Base-by-base conservation (phyloP, 768 basidiomycete genomes). In the Suillus subluteus region DNA sequence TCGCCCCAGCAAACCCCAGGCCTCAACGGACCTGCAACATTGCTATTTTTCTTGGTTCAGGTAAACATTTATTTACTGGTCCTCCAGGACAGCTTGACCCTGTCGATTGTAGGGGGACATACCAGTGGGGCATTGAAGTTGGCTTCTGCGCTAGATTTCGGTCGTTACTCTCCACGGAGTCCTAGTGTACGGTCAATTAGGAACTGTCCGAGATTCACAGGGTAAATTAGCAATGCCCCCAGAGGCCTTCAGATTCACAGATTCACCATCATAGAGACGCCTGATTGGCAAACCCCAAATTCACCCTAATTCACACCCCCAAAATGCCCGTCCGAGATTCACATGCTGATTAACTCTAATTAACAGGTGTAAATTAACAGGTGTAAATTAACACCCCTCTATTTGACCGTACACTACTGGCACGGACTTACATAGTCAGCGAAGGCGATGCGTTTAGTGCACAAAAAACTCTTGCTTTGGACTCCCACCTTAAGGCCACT, bases 31-130 rank as follows among this genome's bases (percentile, higher is more conserved):
- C 70, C 67, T 86, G 85, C 67, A 76, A 75, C 44, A 79, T 98
- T 18, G 95, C 92, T 4, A 87, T 98, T 62, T 98, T 98, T 73
- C 86, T 99, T 15, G 97, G 97, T 65, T 99, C 97, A 75, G 96
- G 96, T 92, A 73, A 73, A n/a, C n/a, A n/a, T n/a, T 23, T 52
- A 52, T 56, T 66, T 66, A 62, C 41, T 58, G 13, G 43, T 26
- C 32, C 35, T 65, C 48, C 18, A 62, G 43, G 35, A 46, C 65
- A 23, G 65, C 65, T 54, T 67, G 50, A 65, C 69, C 63, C 69
- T 66, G 63, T 63, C 58, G 44, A 66, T 61, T 38, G 41, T 74
- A 98, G 97, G 98, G 55, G 98, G 98, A 0, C 98, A 99, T 79
- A 98, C 96, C 18, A 88, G 86, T 68, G 98, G 99, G 81, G 91